phyloP scores from a whole-genome alignment of 768 basidiomycete species.

The Tylopilus rubrobrunneus region DNA sequence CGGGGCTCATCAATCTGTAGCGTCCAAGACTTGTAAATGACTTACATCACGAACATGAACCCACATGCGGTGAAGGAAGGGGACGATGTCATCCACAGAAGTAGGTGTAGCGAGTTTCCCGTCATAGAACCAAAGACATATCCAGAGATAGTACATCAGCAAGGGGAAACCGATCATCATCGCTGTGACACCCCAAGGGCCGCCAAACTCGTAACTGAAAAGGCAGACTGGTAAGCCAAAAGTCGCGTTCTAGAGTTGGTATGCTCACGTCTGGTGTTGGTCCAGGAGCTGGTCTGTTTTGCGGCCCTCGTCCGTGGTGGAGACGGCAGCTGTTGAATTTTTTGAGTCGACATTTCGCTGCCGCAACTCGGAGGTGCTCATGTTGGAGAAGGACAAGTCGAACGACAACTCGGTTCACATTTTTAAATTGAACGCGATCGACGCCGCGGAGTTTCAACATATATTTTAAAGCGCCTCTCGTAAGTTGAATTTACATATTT shows the following conservation, averaged over 20 bases:
- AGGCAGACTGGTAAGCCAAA: constrained; percentile 1
- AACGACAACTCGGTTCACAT: constrained; percentile 5
- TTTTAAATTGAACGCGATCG: constrained; percentile 6
- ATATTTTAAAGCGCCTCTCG: constrained; percentile 22
- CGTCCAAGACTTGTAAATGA: not conserved
- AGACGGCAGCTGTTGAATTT: constrained; percentile 14
- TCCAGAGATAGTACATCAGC: constrained; percentile 99
- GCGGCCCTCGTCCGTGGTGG: constrained; percentile 64
- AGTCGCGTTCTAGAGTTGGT: not conserved
- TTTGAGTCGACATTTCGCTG: constrained; percentile 24
- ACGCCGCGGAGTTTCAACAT: constrained; percentile 6
- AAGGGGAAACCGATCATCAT: constrained; percentile 95
- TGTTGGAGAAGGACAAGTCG: constrained; percentile 13
- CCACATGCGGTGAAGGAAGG: constrained; percentile 83
- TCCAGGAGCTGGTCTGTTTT: constrained; percentile 73
- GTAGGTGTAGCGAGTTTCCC: constrained; percentile 71
- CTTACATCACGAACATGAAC: constrained; percentile 74
- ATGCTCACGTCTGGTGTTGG: constrained; percentile 55
- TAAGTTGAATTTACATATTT: not conserved
- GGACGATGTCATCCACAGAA: constrained; percentile 65
- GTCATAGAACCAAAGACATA: constrained; percentile 94
- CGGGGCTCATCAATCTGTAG: not conserved
- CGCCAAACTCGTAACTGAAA: constrained; percentile 91
- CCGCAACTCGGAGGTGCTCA: constrained; percentile 27
- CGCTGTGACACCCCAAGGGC: constrained; percentile 82